Conservation (phyloP, 2,329 filamentous ascomycete species). For the Clarireedia paspali region DNA sequence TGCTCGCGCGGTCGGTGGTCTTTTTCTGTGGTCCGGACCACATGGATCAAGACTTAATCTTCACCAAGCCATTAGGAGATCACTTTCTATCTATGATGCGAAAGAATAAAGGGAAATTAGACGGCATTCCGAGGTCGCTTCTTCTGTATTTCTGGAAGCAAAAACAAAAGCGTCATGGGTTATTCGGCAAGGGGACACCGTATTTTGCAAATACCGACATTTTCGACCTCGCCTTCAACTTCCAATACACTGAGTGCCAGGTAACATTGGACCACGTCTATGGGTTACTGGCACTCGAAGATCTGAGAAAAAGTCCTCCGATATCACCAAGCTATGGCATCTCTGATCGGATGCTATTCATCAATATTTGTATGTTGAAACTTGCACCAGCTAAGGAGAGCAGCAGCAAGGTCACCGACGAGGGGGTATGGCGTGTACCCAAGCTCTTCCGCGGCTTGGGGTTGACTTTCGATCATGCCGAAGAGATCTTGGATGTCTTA, state of each 20-base stretch:
- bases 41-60: neutral
- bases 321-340: neutral
- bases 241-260: slow-evolving; percentile 2
- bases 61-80: neutral
- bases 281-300: slow-evolving; percentile 1
- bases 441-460: slow-evolving; percentile 3
- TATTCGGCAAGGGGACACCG: neutral
- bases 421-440: neutral
- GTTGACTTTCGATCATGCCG: slow-evolving; percentile 1
- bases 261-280: neutral
- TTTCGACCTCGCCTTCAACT: slow-evolving; percentile 1
- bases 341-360: neutral
- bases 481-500: slow-evolving; percentile 3
- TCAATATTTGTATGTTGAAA: slow-evolving; percentile 6
- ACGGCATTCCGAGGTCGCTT: neutral
- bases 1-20: neutral
- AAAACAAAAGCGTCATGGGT: slow-evolving; percentile 2
- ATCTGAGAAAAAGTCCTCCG: neutral
- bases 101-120: slow-evolving; percentile 1
- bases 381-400: neutral
- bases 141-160: neutral
- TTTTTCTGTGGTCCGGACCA: slow-evolving; percentile 1
- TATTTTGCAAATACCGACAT: neutral
- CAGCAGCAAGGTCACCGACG: neutral
- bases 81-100: neutral